A percentile compares a stretch with the other conserved stretches of the same genome.
Evolutionary conservation across 1,139 yeast genomes (phyloP).

Genomic region (Diutina pseudorugosa): DNA sequence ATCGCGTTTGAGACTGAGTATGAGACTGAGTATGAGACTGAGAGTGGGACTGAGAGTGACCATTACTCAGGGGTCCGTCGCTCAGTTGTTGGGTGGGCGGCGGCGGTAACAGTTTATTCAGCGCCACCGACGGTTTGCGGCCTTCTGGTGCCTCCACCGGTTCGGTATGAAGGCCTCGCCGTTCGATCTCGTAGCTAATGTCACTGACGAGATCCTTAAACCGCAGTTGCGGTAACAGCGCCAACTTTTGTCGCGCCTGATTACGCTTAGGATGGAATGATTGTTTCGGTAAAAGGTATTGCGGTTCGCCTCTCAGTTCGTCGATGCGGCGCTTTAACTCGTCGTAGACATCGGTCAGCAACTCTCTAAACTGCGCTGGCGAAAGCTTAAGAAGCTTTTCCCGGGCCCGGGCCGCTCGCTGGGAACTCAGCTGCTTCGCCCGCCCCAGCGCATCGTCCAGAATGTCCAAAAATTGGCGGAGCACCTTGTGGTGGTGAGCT

Average conservation of each 20-base stretch:
- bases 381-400: constrained; percentile 75
- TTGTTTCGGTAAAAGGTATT: constrained; percentile 55
- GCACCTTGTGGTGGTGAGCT: constrained; percentile 35
- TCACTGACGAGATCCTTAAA: constrained; percentile 89
- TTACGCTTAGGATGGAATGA: constrained; percentile 87
- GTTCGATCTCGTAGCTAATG: constrained; percentile 74
- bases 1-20: too few relatives aligned
- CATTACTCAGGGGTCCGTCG: too few relatives aligned
- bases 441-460: constrained; percentile 34
- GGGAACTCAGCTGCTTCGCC: constrained; percentile 28
- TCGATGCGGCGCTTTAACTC: constrained; percentile 69
- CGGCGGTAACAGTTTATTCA: neutral
- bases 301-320: constrained; percentile 43
- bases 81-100: neutral
- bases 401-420: constrained; percentile 67
- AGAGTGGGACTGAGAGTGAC: too few relatives aligned
- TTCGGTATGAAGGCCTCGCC: constrained; percentile 40
- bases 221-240: constrained; percentile 69
- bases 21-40: too few relatives aligned
- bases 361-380: constrained; percentile 75
- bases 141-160: neutral
- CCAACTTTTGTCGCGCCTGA: constrained; percentile 87
- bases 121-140: neutral
- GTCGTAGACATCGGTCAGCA: constrained; percentile 88
- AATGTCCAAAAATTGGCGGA: constrained; percentile 40